A percentile compares a stretch with the other conserved stretches of the same genome.
phyloP scores from a whole-genome alignment of 306 rosid species.

The Cicer arietinum region DNA sequence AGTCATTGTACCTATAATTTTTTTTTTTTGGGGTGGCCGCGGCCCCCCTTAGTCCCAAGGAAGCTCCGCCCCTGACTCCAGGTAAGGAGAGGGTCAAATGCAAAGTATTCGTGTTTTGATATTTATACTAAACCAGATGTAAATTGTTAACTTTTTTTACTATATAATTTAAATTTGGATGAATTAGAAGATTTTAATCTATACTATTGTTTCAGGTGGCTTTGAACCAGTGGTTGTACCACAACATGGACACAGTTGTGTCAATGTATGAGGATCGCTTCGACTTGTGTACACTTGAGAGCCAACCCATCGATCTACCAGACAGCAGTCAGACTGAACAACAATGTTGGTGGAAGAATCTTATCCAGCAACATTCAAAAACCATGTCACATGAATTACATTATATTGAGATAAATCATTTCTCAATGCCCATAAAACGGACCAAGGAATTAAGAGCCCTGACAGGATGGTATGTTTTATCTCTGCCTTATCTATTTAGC shows the following conservation, averaged over 20 bases:
- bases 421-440: constrained; percentile 81
- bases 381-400: constrained; percentile 45
- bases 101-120: constrained; percentile 17
- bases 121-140: constrained; percentile 8
- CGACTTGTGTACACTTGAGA: constrained; percentile 70
- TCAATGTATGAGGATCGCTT: constrained; percentile 97
- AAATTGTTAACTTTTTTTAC: not conserved
- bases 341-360: constrained; percentile 77
- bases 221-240: constrained; percentile 87
- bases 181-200: constrained; percentile 29
- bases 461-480: constrained; percentile 77
- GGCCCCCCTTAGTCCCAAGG: no score
- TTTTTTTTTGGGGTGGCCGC: no score
- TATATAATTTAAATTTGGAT: constrained; percentile 27
- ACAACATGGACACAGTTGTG: constrained; percentile 80
- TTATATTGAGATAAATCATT: constrained; percentile 53
- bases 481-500: constrained; percentile 2
- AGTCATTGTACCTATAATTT: no score
- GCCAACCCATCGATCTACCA: constrained; percentile 60
- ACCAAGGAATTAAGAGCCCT: constrained; percentile 85
- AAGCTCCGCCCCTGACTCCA: no score
- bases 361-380: constrained; percentile 54
- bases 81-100: constrained; percentile 12
- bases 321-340: constrained; percentile 55
- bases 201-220: constrained; percentile 66